Base-by-base conservation (phyloP, 2,329 filamentous ascomycete genomes). In the Bipolaris bicolor region DNA sequence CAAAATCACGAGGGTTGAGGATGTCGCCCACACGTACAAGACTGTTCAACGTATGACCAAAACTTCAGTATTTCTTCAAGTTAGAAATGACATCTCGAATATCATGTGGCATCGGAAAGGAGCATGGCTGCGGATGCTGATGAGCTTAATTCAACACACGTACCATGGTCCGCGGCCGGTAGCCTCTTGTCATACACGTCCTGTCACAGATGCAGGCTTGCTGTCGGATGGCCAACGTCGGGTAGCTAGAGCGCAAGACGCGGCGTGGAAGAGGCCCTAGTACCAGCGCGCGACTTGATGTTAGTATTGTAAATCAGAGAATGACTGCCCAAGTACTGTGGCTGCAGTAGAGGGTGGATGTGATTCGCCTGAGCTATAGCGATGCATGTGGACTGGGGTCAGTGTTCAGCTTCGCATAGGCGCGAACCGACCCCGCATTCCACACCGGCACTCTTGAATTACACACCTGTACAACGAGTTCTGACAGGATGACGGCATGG, bases 371-470 rank as follows among this genome's bases (percentile, higher is more conserved):
- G 34, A 64, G 57, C 58, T 62, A 34, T 47, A 33, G 43, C 54
- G 47, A 57, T 55, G 58, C 55, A 29, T 44, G 50, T 24, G 61
- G 55, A 34, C 39, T 40, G 44, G 57, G 60, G 55, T 59, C 45
- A 49, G 60, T 26, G 47, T 63, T 52, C 49, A 68, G 64, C 65
- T 68, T 68, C 67, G 67, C 66, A 65, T 65, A 62, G 61, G 60
- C 53, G 54, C 57, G 60, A 55, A 54, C 59, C 47, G 54, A 68
- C 69, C 69, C 69, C 67, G 69, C 69, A 71, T 61, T 58, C 26
- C 36, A 39, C 44, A 34, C 46, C 39, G 43, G 22, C 46, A 47
- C 46, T 54, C 24, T 40, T 29, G 29, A 36, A 48, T 36, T 44
- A 22, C 24, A 39, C 33, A 39, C 33, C 39, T 15, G 52, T 58